A percentile compares a stretch with the other conserved stretches of the same genome.
phyloP scores from a whole-genome alignment of 352 stramenopile species.

The Pythium utonaiense region DNA sequence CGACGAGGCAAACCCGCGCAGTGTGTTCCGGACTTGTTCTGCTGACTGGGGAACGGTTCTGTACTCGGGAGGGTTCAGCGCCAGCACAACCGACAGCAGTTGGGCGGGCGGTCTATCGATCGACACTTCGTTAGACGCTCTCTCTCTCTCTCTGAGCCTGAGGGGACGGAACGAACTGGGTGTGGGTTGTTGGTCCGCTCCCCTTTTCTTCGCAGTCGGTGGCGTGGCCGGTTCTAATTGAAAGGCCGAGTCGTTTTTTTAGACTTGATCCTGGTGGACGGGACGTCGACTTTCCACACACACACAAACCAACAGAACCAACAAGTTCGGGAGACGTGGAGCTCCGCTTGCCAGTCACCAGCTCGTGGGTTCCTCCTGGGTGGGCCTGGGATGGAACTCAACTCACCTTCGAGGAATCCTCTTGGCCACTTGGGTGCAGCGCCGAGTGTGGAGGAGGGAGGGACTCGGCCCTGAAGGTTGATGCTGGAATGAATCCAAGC shows the following conservation, averaged over 20 bases:
- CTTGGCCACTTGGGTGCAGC: slow-evolving; percentile 1
- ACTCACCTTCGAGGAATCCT: slow-evolving; percentile 1
- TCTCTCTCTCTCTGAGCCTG: background rate
- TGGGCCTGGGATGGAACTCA: background rate
- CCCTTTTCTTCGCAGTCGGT: background rate
- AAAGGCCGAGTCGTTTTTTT: background rate
- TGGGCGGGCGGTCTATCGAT: slow-evolving; percentile 8
- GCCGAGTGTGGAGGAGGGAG: background rate
- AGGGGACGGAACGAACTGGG: background rate
- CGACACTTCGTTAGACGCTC: background rate
- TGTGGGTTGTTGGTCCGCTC: background rate
- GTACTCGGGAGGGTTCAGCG: slow-evolving; percentile 10
- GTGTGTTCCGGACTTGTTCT: slow-evolving; percentile 19
- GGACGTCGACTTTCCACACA: background rate
- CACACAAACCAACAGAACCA: background rate
- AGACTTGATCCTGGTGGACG: slow-evolving; percentile 1
- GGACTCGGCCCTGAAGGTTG: background rate
- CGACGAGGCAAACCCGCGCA: slow-evolving; percentile 12
- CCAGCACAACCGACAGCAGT: background rate
- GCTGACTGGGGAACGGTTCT: too few relatives aligned
- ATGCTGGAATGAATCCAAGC: slow-evolving; percentile 2
- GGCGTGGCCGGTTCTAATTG: background rate
- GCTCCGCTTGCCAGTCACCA: background rate
- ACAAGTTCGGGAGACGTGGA: background rate
- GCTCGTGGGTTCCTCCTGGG: background rate